Evolutionary conservation across 768 basidiomycete species (phyloP).

Genomic region (Termitomyces sp.): DNA sequence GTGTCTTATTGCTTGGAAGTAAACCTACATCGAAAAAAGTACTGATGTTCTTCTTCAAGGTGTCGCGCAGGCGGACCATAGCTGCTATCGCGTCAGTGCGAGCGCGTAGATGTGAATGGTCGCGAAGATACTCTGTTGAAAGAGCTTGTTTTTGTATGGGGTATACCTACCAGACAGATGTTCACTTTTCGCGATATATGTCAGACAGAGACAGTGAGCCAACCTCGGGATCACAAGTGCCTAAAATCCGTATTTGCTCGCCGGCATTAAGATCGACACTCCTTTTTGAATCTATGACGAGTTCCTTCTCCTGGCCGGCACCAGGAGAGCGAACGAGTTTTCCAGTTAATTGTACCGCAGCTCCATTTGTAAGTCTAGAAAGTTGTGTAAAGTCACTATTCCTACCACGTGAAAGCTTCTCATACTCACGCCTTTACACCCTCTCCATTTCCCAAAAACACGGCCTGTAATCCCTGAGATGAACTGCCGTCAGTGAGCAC

Average conservation of each 20-base stretch:
- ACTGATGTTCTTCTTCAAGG: conserved; percentile 49
- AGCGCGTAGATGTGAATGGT: conserved; percentile 83
- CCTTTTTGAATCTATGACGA: conserved; percentile 32
- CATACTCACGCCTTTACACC: conserved; percentile 19
- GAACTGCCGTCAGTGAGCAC: conserved; percentile 80
- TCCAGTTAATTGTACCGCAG: conserved; percentile 23
- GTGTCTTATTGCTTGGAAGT: not conserved
- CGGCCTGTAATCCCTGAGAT: conserved; percentile 67
- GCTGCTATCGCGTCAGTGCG: conserved; percentile 68
- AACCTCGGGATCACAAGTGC: conserved; percentile 43
- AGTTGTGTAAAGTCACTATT: not conserved
- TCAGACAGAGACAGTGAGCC: not conserved
- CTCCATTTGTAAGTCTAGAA: conserved; percentile 17
- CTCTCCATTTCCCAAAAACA: conserved; percentile 42
- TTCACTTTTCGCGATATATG: not conserved
- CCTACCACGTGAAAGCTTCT: not conserved
- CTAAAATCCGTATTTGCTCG: conserved; percentile 33
- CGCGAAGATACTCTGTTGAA: conserved; percentile 73
- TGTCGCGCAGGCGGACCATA: conserved; percentile 69
- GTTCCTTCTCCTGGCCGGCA: conserved; percentile 41
- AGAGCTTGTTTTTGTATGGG: conserved; percentile 90
- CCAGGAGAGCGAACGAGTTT: conserved; percentile 39
- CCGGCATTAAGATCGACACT: not conserved
- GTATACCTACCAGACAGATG: conserved; percentile 48
- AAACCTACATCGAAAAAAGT: conserved; percentile 65